Evolutionary conservation across 73 alveolate species (phyloP).

Genomic region (Symbiodinium pilosum): DNA sequence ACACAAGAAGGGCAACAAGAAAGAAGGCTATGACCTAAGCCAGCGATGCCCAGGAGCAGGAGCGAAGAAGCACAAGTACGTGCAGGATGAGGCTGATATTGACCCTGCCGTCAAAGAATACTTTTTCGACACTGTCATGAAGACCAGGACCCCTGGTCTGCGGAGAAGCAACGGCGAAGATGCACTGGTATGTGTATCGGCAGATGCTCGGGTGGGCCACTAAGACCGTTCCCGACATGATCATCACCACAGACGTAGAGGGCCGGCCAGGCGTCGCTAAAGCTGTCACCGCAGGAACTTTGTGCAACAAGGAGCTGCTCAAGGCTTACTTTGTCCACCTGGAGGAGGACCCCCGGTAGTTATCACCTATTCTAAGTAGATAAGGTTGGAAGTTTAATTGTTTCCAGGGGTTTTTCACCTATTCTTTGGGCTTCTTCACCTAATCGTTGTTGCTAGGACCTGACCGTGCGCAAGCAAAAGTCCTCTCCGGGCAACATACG

Average conservation of each 20-base stretch:
- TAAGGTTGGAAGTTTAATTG: neutral
- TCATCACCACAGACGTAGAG: neutral
- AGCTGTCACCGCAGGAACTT: neutral
- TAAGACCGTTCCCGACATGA: neutral
- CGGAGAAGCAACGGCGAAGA: conserved; percentile 5
- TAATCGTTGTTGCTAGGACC: neutral
- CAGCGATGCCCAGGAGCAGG: conserved; percentile 27
- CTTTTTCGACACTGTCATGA: neutral
- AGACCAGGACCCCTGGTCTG: neutral
- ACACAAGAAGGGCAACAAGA: neutral
- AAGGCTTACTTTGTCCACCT: neutral
- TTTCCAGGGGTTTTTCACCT: neutral
- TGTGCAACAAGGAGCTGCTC: neutral
- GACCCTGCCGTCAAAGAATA: neutral
- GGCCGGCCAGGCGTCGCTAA: neutral
- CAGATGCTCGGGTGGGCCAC: neutral
- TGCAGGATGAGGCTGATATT: neutral
- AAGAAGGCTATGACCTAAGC: neutral
- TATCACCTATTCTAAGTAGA: neutral
- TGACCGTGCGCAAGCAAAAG: neutral
- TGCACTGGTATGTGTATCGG: neutral
- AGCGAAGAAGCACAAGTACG: neutral
- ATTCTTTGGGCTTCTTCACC: neutral
- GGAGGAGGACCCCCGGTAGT: neutral
- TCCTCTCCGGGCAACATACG: neutral